Percentiles rank a stretch among this genome's conserved stretches.
phyloP scores from a whole-genome alignment of 306 rosid genomes.

The Prunus armeniaca region DNA sequence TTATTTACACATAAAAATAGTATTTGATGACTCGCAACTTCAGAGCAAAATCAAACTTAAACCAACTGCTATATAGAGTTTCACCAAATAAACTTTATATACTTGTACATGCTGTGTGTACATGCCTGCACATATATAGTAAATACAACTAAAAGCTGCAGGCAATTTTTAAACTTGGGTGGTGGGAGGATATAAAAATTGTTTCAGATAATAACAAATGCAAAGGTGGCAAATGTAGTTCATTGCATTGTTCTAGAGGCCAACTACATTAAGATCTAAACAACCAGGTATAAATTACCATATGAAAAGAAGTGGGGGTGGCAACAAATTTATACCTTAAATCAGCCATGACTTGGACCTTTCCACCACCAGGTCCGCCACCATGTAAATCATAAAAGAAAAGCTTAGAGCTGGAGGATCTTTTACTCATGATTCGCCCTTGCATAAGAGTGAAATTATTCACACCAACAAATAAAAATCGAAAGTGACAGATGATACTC shows the following conservation, averaged over 20 bases:
- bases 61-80: not conserved
- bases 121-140: too few relatives aligned
- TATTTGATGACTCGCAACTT: not conserved
- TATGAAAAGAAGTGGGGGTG: not conserved
- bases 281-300: not conserved
- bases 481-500: not conserved
- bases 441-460: constrained; percentile 2
- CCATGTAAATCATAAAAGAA: constrained; percentile 76
- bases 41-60: not conserved
- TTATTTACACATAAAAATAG: not conserved
- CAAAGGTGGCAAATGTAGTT: not conserved
- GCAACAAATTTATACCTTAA: constrained; percentile 48
- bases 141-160: too few relatives aligned
- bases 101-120: too few relatives aligned
- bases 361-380: constrained; percentile 32
- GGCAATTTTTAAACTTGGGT: too few relatives aligned
- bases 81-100: not conserved
- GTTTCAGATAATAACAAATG: not conserved
- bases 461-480: not conserved
- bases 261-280: too few relatives aligned
- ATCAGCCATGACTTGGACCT: constrained; percentile 89
- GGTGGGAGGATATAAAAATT: too few relatives aligned
- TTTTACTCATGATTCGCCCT: constrained; percentile 64
- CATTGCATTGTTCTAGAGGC: not conserved
- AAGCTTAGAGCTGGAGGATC: constrained; percentile 67